Evolutionary conservation across 2,329 filamentous ascomycete species (phyloP).

Genomic region (Raffaelea ambrosiae): DNA sequence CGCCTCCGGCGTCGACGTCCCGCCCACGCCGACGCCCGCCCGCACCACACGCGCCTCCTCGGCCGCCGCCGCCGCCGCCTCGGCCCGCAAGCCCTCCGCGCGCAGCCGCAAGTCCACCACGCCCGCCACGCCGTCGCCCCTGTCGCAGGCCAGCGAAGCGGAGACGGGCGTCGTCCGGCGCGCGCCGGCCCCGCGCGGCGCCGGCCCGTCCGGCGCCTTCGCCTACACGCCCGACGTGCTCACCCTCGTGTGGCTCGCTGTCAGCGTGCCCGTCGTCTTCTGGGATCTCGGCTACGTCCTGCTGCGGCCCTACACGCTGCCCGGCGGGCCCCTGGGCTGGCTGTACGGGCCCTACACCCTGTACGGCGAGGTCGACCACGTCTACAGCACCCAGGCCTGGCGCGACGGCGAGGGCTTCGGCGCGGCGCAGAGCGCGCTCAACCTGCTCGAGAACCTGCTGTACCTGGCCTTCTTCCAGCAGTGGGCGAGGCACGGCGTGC

Average conservation of each 20-base stretch:
- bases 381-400: slow-evolving; percentile 72
- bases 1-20: slow-evolving; percentile 13
- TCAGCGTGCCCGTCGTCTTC: slow-evolving; percentile 68
- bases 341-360: slow-evolving; percentile 71
- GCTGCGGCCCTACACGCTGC: slow-evolving; percentile 73
- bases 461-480: slow-evolving; percentile 24
- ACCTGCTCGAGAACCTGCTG: slow-evolving; percentile 24
- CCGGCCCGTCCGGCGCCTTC: slow-evolving; percentile 21
- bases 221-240: slow-evolving; percentile 35
- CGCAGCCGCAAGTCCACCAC: slow-evolving; percentile 5
- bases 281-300: slow-evolving; percentile 81
- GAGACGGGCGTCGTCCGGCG: not conserved
- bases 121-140: not conserved
- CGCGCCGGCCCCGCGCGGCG: not conserved
- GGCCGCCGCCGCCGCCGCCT: not conserved
- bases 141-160: not conserved
- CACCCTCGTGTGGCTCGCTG: slow-evolving; percentile 59
- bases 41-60: slow-evolving; percentile 8
- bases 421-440: slow-evolving; percentile 55
- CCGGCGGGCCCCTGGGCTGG: slow-evolving; percentile 62
- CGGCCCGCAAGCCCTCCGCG: slow-evolving; percentile 1
- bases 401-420: slow-evolving; percentile 65
- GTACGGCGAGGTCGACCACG: slow-evolving; percentile 70
- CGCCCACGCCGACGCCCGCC: slow-evolving; percentile 6
- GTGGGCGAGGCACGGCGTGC: slow-evolving; percentile 21